Percentiles rank a stretch among this genome's conserved stretches.
Conservation (phyloP, 1,284 basidiomycete genomes). For the Heterobasidion parviporum region DNA sequence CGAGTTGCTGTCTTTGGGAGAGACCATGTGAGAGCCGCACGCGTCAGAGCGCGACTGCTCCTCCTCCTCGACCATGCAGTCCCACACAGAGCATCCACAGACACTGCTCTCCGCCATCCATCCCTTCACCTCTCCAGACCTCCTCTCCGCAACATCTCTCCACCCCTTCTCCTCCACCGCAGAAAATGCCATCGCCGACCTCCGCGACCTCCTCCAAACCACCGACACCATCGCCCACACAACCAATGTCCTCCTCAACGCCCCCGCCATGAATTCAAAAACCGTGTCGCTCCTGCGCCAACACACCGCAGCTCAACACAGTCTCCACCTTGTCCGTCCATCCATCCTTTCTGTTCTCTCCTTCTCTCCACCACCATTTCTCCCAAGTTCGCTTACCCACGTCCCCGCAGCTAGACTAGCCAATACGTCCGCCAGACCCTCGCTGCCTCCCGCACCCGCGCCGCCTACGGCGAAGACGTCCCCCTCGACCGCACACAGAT, state of each 20-base stretch:
- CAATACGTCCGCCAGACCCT: slow-evolving; percentile 36
- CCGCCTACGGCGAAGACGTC: slow-evolving; percentile 52
- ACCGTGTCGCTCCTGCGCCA: slow-evolving; percentile 59
- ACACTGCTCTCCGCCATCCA: slow-evolving; percentile 39
- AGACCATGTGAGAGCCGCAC: no score
- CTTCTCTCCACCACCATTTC: slow-evolving; percentile 7
- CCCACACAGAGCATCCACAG: slow-evolving; percentile 2
- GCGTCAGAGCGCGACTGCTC: no score
- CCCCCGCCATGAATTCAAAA: slow-evolving; percentile 50
- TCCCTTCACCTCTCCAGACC: slow-evolving; percentile 27
- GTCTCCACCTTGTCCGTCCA: slow-evolving; percentile 37
- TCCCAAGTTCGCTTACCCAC: slow-evolving; percentile 3
- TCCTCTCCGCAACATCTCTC: slow-evolving; percentile 19
- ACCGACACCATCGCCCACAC: slow-evolving; percentile 46
- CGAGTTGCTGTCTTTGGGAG: no score
- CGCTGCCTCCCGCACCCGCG: slow-evolving; percentile 33
- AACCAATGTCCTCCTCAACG: slow-evolving; percentile 35
- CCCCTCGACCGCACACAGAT: slow-evolving; percentile 38
- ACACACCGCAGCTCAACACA: slow-evolving; percentile 43
- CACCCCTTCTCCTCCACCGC: slow-evolving; percentile 37
- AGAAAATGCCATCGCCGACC: slow-evolving; percentile 29
- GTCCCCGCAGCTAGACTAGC: slow-evolving; percentile 37
- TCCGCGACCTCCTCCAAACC: slow-evolving; percentile 43
- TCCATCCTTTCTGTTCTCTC: slow-evolving; percentile 1
- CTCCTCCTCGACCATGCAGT: not conserved